phyloP scores from a whole-genome alignment of 371 early-diverging fungal genomes.

The Massospora cicadina region DNA sequence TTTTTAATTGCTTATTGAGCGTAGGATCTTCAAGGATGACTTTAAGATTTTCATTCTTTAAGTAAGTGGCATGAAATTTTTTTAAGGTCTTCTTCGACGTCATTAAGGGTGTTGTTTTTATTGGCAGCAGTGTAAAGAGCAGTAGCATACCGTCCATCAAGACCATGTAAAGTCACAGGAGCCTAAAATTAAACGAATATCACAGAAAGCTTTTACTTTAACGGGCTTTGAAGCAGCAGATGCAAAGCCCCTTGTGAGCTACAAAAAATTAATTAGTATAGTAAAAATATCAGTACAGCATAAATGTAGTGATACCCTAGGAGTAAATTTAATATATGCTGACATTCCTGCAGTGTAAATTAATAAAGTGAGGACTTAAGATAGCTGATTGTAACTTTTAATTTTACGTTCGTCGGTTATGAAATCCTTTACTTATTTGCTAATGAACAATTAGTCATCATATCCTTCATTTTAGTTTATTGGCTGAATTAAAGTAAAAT shows the following conservation, averaged over 20 bases:
- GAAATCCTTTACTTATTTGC: no score
- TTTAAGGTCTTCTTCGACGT: conserved; percentile 74
- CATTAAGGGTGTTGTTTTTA: conserved; percentile 58
- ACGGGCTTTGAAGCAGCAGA: conserved; percentile 23
- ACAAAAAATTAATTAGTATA: conserved; percentile 6
- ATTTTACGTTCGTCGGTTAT: no score
- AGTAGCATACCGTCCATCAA: conserved; percentile 94
- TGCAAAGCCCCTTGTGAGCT: conserved; percentile 38
- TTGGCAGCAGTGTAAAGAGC: conserved; percentile 89
- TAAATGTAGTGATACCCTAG: background rate
- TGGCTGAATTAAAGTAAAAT: no score
- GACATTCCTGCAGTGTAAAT: background rate
- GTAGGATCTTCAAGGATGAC: conserved; percentile 76
- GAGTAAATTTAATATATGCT: background rate
- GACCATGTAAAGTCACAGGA: conserved; percentile 73
- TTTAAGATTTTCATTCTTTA: conserved; percentile 52
- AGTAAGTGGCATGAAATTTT: conserved; percentile 38
- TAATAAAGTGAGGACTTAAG: no score
- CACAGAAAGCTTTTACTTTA: conserved; percentile 22
- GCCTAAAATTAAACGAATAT: conserved; percentile 25
- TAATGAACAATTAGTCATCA: no score
- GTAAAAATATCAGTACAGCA: background rate
- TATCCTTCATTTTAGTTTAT: no score
- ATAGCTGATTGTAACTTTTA: no score
- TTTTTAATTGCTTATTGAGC: conserved; percentile 56